Evolutionary conservation across 2,329 filamentous ascomycete species (phyloP), one percentile per base, ranked within the genome.

Genomic region (Xylaria sp.): DNA sequence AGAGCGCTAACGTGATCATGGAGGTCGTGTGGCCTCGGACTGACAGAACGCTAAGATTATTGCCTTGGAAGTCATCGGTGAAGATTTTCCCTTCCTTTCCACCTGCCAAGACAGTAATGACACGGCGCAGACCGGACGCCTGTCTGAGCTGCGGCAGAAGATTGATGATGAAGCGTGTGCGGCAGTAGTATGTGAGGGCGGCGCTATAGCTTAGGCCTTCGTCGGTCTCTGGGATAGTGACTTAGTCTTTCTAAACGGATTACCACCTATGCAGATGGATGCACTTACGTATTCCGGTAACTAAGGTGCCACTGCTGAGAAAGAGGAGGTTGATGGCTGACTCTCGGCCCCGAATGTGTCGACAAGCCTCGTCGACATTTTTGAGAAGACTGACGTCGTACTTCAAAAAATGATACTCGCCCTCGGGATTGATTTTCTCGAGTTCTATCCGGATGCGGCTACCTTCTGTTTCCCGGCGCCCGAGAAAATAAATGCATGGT

Each of bases 151-250:
- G 81, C 0, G 89, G 88, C 9, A 90, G 84, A 0, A 91, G 83
- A 63, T 89, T 88, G 54, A 82, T 66, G 13, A 86, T 82, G 74
- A 90, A 87, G 48, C 87, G 86, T 70, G 86, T 83, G 23, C 89
- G 88, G 4, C 85, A 82, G 78, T 90, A 90, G 78, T 86, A 87
- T 23, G 82, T 81, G 18, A 90, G 81, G 8, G 84, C 81, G 28
- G 84, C 82, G 39, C 84, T 82, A 34, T 83, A 80, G 61, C 88
- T 83, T 1, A 92, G 80, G 2, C 86, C 87, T 77, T 92, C 89
- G 0, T 79, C 61, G 0, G 88, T 89, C 69, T 89, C 88, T 87
- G 62, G 5, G 37, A 28, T 3, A 37, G n/a, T 9, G 1, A 15
- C 13, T 51, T 57, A 64, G 20, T 5, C 51, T n/a, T n/a, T 23